Evolutionary conservation across 2,329 filamentous ascomycete genomes (phyloP), one percentile per base, ranked within the genome.

Genomic region (Fusarium mundagurra): DNA sequence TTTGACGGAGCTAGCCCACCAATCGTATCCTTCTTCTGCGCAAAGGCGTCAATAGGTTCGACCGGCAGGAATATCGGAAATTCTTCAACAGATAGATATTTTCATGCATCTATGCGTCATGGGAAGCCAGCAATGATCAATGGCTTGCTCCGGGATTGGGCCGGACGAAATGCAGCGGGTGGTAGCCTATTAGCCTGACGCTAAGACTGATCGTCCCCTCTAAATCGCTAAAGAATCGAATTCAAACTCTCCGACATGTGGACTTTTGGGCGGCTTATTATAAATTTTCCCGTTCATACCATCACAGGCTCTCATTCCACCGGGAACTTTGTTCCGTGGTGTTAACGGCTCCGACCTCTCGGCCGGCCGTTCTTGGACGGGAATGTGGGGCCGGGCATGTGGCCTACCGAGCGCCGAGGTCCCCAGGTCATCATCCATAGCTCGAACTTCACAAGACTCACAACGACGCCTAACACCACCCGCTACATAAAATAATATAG

Each of bases 371-470:
- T 36, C 36, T 39, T 33, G 50, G 44, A 34, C 58, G 38, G 65
- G 44, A 31, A 63, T 59, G 50, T 75, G 72, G 72, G 72, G 64
- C 72, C 72, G 68, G 61, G 27, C 72, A 74, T 71, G 71, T 74
- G 71, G 60, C n/a, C 45, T 59, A 48, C 61, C 47, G 44, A 68
- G 55, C 71, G 45, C 72, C 67, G 72, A 75, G 72, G 73, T 75
- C 50, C 72, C 72, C 69, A 70, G 65, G 71, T 62, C 47, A 59
- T 34, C 38, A 18, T 43, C 60, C 45, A 27, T 31, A 58, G 43
- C 41, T 57, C 11, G 38, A 33, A 31, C 22, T 33, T 41, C 20
- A 36, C 59, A 39, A 51, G 29, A 47, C 29, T 50, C 44, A 31
- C 45, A 41, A 53, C 38, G 44, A 41, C 59, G 27, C 33, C 61